Evolutionary conservation across 1,139 yeast genomes (phyloP), one percentile per base, ranked within the genome.

Genomic region (Arxiozyma telluris): DNA sequence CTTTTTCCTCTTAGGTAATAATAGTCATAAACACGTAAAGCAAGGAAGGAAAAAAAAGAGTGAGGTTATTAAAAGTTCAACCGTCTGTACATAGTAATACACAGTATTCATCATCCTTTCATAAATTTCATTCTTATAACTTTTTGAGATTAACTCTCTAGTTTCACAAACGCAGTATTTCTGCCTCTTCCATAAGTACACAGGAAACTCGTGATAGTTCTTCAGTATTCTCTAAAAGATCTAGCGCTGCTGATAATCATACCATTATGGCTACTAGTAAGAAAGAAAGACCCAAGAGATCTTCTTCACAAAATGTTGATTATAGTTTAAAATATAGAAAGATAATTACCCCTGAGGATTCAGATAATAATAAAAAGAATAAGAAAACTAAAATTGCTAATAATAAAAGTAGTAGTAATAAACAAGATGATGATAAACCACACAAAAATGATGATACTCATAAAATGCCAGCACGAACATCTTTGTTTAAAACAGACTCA

Each of bases 281-380:
- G 41, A 52, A 52, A 54, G 55, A 50, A 30, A 53, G 70, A 41
- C 69, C 69, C 5, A 63, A 64, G 51, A 57, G 70, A 52, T 56
- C 65, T 7, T 55, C 66, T n/a, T 63, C 70, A 2, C 57, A 55
- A 38, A 65, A 64, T 50, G 68, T 67, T 21, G 65, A 67, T 54
- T 67, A 67, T 45, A 61, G 65, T 53, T 56, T 67, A 51, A 66
- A 65, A 55, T 64, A 62, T 53, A 59, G 68, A 43, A 62, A 60
- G 44, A 63, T 67, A 39, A 64, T 66, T 46, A 62, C 61, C 18
- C 58, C 63, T 2, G 65, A 63, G 34, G 63, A 60, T 52, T 52
- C 50, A 39, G 47, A 22, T 34, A 30, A 27, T 52, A 47, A 22
- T 27, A 49, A 21, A 54, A 53, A 43, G 48, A 51, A 11, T 34